Conservation (phyloP, 208 protist genomes). For the Leishmania martiniquensis region DNA sequence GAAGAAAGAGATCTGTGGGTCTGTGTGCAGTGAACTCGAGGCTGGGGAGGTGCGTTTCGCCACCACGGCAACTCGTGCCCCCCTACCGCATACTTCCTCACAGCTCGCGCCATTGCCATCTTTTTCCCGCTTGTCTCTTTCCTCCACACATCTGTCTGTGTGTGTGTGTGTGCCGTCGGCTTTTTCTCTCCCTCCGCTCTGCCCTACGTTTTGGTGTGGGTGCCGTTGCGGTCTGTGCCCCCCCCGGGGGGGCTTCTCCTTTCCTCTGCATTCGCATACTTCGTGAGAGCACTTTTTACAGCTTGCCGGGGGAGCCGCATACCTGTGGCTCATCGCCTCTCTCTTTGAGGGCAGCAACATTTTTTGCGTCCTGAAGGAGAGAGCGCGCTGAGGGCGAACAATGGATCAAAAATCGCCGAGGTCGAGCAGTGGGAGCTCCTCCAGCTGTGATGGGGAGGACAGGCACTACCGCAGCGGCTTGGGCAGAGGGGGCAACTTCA, state of each 20-base stretch:
- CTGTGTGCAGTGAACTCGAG: too few relatives aligned
- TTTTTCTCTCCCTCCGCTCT: not conserved
- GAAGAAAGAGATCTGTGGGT: too few relatives aligned
- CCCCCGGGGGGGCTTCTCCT: not conserved
- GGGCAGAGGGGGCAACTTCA: slow-evolving; percentile 36
- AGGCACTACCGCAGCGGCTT: not conserved
- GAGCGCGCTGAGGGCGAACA: not conserved
- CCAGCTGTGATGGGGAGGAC: not conserved
- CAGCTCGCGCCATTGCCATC: too few relatives aligned
- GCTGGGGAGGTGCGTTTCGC: too few relatives aligned
- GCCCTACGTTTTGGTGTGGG: not conserved
- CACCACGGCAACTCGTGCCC: too few relatives aligned
- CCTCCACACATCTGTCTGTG: too few relatives aligned
- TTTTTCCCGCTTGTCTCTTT: too few relatives aligned
- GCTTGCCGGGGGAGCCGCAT: not conserved
- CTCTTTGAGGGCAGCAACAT: too few relatives aligned
- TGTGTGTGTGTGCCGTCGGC: not conserved
- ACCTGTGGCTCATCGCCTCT: not conserved
- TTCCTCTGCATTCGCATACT: not conserved
- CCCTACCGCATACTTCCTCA: too few relatives aligned
- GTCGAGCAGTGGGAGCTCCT: not conserved
- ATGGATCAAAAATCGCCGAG: not conserved
- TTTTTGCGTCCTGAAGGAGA: not conserved
- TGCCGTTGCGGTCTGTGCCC: not conserved
- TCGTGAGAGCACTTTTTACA: not conserved